Base-by-base conservation (phyloP, 202 grass and related monocot species). In the Dendrocalamus latiflorus region DNA sequence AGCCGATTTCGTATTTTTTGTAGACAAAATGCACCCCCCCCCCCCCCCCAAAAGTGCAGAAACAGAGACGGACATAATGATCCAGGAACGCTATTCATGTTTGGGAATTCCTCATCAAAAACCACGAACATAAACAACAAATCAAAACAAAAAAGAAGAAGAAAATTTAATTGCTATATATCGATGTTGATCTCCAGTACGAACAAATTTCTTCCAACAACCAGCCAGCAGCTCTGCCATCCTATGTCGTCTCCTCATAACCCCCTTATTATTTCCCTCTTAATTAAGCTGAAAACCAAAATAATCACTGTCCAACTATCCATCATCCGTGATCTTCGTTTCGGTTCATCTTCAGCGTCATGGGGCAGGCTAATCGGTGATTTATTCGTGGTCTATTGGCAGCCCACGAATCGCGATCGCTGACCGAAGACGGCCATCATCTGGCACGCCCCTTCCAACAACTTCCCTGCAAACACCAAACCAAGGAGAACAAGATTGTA, bases 141-240 rank as follows among this genome's bases (percentile, higher is more conserved):
- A 80, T 62, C 30, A 61, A 91, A 79, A 30, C 30, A 30, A 30
- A 30, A 28, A 28, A 28, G 1, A 28, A 28, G 2, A 63, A 71
- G 28, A 18, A 20, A 74, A 1, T 30, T 82, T 83, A 64, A 42
- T 70, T 78, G 33, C 81, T 93, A 80, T 90, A 88, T 82, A 88
- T 26, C 22, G 73, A 60, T 57, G 51, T 81, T 39, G 67, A 65
- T 77, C 74, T 88, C 75, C 75, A 78, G 67, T 83, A 90, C 83
- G 51, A 90, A 77, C 88, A 88, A 57, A 43, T 83, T 67, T 53
- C 24, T 18, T 17, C 63, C 51, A 62, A 41, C 62, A 76, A 74
- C 18, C 55, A 72, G 22, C 42, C 76, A 73, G 21, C n/a, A 54
- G 34, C 17, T 79, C 55, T 28, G 9, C 61, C 21, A 28, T 42